These are phyloP conservation scores for Clitopilus passeckerianus DNA, from an alignment of 768 basidiomycete genomes.

Conservation along the genomic window DNA sequence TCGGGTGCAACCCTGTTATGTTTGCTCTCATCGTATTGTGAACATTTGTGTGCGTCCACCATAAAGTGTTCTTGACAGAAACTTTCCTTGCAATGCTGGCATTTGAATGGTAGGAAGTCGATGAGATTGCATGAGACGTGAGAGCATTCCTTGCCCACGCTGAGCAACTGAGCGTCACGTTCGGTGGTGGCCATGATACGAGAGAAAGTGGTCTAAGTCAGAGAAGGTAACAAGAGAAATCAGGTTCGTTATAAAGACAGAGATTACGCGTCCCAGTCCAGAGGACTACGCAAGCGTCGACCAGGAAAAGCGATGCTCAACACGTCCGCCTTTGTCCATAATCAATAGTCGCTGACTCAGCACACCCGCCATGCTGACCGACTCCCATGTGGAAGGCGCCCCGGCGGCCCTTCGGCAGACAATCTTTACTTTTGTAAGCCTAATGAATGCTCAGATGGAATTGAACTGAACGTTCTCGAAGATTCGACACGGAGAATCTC, in stretches of 20 bases:
- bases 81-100: constrained; percentile 65
- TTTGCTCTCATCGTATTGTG: constrained; percentile 65
- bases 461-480: constrained; percentile 15
- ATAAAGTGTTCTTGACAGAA: constrained; percentile 83
- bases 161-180: constrained; percentile 54
- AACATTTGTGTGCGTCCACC: constrained; percentile 61
- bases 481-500: constrained; percentile 77
- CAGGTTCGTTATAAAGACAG: constrained; percentile 3
- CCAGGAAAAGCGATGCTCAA: not conserved
- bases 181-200: constrained; percentile 20
- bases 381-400: not conserved
- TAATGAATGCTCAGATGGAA: not conserved
- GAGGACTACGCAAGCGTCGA: constrained; percentile 8
- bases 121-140: constrained; percentile 60
- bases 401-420: not conserved
- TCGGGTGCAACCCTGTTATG: constrained; percentile 73
- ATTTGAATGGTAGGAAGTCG: constrained; percentile 86
- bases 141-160: constrained; percentile 70
- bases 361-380: not conserved
- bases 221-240: constrained; percentile 7
- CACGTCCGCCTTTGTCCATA: not conserved
- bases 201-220: constrained; percentile 3
- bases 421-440: not conserved
- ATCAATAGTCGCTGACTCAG: not conserved
- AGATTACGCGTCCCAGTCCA: constrained; percentile 17